Conservation (phyloP, 345 rosid genomes). For the Citrus australasica region DNA sequence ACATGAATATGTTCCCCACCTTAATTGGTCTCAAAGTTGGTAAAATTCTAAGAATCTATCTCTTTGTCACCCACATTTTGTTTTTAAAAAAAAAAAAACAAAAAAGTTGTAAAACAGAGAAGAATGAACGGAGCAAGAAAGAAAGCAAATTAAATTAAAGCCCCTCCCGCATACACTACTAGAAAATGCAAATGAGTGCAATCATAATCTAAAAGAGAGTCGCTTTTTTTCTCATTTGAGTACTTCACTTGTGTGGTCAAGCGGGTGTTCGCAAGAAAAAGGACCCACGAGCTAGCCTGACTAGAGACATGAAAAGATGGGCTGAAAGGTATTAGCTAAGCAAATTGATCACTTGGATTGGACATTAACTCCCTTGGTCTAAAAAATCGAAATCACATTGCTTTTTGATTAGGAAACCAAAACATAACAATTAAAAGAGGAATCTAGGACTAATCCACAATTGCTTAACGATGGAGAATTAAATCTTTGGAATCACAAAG, state of each 20-base stretch:
- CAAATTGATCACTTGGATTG: constrained; percentile 29
- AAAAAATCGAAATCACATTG: constrained; percentile 4
- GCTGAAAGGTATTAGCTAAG: constrained; percentile 48
- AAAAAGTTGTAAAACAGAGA: neutral
- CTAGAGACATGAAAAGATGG: constrained; percentile 55
- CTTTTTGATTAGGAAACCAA: constrained; percentile 5
- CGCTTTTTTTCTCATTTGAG: neutral
- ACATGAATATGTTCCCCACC: constrained; percentile 79
- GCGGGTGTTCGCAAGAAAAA: constrained; percentile 32
- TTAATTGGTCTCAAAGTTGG: constrained; percentile 35
- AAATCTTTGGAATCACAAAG: constrained; percentile 8
- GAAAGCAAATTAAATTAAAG: neutral
- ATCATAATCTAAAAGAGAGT: constrained; percentile 37
- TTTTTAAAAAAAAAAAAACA: neutral
- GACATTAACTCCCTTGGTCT: constrained; percentile 31
- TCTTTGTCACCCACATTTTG: constrained; percentile 17
- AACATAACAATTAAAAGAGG: neutral
- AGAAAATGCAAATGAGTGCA: constrained; percentile 33
- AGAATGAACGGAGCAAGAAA: neutral
- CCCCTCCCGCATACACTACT: neutral
- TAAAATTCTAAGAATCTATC: constrained; percentile 17
- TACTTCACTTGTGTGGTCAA: constrained; percentile 47
- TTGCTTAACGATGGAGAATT: constrained; percentile 21
- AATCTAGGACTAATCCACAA: constrained; percentile 17
- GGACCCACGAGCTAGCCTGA: constrained; percentile 37